Evolutionary conservation across 202 grass and related monocot genomes (phyloP), one percentile per base, ranked within the genome.

Genomic region (Digitaria exilis): DNA sequence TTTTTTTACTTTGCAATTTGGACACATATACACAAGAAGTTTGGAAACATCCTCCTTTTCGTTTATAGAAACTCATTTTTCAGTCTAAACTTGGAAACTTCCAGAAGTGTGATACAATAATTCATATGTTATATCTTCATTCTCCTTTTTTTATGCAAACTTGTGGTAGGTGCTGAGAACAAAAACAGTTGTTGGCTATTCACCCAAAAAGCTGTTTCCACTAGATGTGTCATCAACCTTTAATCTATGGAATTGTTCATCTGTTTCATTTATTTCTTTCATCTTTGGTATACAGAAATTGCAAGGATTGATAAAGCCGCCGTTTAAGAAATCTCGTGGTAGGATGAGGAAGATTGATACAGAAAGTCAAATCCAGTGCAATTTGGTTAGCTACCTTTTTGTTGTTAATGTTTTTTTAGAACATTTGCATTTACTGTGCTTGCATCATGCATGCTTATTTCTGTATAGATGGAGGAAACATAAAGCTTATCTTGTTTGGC

Each of bases 401-500:
- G 46, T 24, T 60, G 19, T n/a, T n/a, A 26, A 34, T 39, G 37
- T 13, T 72, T 72, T 42, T 62, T 61, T 59, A 6, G 4, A 19
- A n/a, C 19, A 60, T 48, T 48, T 71, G 24, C 62, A 69, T 69
- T 76, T 84, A 6, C 4, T 42, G 26, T 77, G 59, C 35, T 58
- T 58, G 71, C 4, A 52, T 24, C 28, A 21, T 58, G 21, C 48
- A 9, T 46, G 16, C 60, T 58, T 84, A 45, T 15, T 31, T 84
- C 0, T 59, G 21, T 61, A 57, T 50, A 76, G 46, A 19, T 31
- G 15, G 37, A 68, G 9, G 6, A 30, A 51, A 67, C n/a, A n/a
- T 37, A 34, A 76, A 67, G 50, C 26, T 57, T 21, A 30, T 71
- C 16, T 72, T 64, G 61, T 49, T 82, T 84, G 34, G 25, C 34